Evolutionary conservation across 2,329 filamentous ascomycete species (phyloP), one percentile per base, ranked within the genome.

Genomic region (Xylariaceae sp.): DNA sequence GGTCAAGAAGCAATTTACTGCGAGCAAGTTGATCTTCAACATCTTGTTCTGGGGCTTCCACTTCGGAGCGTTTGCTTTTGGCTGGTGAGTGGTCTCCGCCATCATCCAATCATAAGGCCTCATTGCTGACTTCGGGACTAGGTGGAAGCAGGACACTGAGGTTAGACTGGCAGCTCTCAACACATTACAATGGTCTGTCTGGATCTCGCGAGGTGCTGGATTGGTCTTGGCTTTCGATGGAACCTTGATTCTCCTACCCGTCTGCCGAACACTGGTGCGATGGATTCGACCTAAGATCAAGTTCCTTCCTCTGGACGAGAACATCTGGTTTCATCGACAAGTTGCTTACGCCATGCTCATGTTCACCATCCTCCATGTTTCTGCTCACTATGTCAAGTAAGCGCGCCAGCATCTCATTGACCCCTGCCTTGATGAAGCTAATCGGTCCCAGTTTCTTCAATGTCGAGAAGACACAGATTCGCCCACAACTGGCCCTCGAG

Each of bases 271-370:
- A 45, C 70, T 97, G 24, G 78, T 98, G 61, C 81, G 88, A 62
- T 85, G 81, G 60, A 65, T 97, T 42, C 80, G 93, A 50, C 93
- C 93, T 19, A 95, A 94, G 71, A 68, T 95, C 50, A 79, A 81
- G 64, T 95, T 86, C 71, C 63, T 97, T 11, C 93, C 93, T 4
- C 76, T 98, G n/a, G 93, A 98, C 59, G 93, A 98, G 69, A 94
- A 89, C 45, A 78, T 90, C 52, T 98, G 89, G 89, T 94, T 98
- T 66, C 93, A 98, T 70, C 79, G 91, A 50, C 93, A 98, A 65
- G 78, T 95, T 33, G 91, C 93, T 15, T 98, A 98, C 62, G 74
- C 89, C 1, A 72, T 97, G 69, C 73, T 97, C 3, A 61, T 95
- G 41, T 98, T 90, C 65, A 87, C 84, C 19, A 76, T 82, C 37